Conservation (phyloP, 345 rosid species). For the Boechera stricta region DNA sequence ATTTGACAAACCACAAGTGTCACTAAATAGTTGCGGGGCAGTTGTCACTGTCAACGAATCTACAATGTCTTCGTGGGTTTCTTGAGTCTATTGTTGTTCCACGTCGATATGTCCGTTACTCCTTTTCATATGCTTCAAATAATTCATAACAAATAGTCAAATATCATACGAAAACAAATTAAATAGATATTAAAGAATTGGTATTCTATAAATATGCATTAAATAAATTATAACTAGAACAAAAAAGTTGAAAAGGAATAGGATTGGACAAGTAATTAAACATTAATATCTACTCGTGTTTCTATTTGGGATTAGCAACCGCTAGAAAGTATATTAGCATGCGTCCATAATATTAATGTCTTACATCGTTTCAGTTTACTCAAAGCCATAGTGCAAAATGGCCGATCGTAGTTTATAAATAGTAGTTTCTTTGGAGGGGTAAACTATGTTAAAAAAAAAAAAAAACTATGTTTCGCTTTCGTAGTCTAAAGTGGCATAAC, state of each 20-base stretch:
- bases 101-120: constrained; percentile 12
- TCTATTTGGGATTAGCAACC: too few species aligned
- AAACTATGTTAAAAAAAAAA: too few species aligned
- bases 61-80: constrained; percentile 6
- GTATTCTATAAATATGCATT: background rate
- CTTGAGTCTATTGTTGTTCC: constrained; percentile 30
- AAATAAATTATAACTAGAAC: too few species aligned
- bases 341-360: too few species aligned
- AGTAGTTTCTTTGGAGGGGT: too few species aligned
- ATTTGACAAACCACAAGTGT: background rate
- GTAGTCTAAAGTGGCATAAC: background rate
- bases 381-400: too few species aligned
- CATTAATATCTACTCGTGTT: background rate
- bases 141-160: background rate
- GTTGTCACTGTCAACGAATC: constrained; percentile 33
- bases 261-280: background rate
- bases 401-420: too few species aligned
- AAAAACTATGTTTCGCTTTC: too few species aligned
- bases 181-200: too few species aligned
- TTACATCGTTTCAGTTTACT: too few species aligned
- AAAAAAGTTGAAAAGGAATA: background rate
- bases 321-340: too few species aligned
- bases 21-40: background rate
- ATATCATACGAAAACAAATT: background rate
- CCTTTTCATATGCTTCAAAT: background rate